phyloP scores from a whole-genome alignment of 805 yeast species.

The Starmerella roubikii region DNA sequence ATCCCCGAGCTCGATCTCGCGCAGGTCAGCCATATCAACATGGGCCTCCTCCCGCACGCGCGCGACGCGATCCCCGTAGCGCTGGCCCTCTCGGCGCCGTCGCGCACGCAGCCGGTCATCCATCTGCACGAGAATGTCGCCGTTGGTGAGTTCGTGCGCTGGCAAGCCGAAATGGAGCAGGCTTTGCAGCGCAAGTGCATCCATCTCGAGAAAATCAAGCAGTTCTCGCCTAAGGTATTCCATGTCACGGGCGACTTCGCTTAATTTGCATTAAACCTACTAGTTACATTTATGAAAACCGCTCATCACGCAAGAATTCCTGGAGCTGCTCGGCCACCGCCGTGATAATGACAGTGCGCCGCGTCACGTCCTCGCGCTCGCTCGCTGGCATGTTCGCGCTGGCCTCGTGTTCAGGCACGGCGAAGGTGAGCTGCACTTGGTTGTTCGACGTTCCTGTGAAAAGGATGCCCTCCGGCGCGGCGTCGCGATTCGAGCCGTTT shows the following conservation, averaged over 20 bases:
- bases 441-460: constrained; percentile 13
- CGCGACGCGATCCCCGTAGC: constrained; percentile 46
- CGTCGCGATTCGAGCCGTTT: constrained; percentile 11
- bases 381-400: not conserved
- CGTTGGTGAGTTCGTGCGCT: constrained; percentile 28
- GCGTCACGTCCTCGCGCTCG: constrained; percentile 19
- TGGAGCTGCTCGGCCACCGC: constrained; percentile 20
- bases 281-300: too few relatives aligned
- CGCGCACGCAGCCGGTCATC: constrained; percentile 11
- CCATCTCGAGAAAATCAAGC: constrained; percentile 56
- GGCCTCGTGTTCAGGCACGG: constrained; percentile 5
- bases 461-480: constrained; percentile 21
- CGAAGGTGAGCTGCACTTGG: constrained; percentile 16
- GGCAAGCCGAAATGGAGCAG: constrained; percentile 21
- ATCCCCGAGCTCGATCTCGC: constrained; percentile 17
- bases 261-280: not conserved
- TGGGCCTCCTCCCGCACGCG: constrained; percentile 70
- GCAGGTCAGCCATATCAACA: constrained; percentile 46
- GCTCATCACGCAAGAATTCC: constrained; percentile 1
- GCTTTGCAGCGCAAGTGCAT: constrained; percentile 19
- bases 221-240: constrained; percentile 80
- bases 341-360: constrained; percentile 21
- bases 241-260: constrained; percentile 47
- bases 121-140: constrained; percentile 73
- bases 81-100: constrained; percentile 8